A percentile compares a stretch with the other conserved stretches of the same genome.
Conservation (phyloP, 2,329 filamentous ascomycete species). For the Trichoderma sp. region DNA sequence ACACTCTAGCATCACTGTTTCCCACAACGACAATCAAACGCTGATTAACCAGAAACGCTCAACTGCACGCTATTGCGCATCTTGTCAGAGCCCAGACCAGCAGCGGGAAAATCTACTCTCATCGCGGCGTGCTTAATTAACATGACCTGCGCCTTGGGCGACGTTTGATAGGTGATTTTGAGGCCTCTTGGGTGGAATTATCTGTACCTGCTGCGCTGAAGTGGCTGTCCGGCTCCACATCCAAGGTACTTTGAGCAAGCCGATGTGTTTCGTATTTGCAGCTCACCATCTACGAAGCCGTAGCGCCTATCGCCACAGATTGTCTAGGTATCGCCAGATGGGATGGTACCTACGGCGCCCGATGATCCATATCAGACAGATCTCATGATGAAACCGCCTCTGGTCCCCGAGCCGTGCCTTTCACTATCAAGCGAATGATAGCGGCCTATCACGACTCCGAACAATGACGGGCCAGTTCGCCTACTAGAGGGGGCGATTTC, state of each 20-base stretch:
- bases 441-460: constrained; percentile 2
- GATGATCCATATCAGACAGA: constrained; percentile 23
- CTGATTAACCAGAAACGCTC: constrained; percentile 8
- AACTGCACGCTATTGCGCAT: not conserved
- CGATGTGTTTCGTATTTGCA: not conserved
- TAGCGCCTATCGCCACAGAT: not conserved
- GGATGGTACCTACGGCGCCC: not conserved
- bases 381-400: constrained; percentile 21
- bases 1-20: not conserved
- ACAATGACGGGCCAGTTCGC: constrained; percentile 11
- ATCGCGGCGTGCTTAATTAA: not conserved
- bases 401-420: constrained; percentile 12
- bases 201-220: not conserved
- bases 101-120: not conserved
- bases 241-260: not conserved
- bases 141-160: not conserved
- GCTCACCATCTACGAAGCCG: not conserved
- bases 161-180: not conserved
- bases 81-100: not conserved
- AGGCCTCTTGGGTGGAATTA: constrained; percentile 13
- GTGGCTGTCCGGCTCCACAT: constrained; percentile 5
- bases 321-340: not conserved
- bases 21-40: not conserved
- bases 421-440: not conserved
- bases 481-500: not conserved